Evolutionary conservation across 2,329 filamentous ascomycete genomes (phyloP).

Genomic region (Fusarium chlamydosporum): DNA sequence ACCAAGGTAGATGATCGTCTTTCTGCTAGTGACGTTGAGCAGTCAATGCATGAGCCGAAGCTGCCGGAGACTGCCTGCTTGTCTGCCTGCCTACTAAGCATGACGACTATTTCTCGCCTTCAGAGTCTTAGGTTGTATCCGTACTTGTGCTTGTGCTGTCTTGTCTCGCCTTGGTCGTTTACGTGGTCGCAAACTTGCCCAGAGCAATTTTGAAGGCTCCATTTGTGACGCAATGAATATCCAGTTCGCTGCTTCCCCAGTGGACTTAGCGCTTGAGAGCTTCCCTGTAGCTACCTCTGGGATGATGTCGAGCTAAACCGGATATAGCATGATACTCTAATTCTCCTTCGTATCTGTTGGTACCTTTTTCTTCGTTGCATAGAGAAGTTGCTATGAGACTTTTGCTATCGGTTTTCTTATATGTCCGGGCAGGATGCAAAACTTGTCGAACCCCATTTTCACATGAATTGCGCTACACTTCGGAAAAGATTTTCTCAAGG

Average conservation of each 20-base stretch:
- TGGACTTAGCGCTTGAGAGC: conserved; percentile 33
- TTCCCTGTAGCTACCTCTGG: conserved; percentile 39
- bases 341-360: conserved; percentile 11
- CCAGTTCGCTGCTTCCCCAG: conserved; percentile 30
- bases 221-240: conserved; percentile 45
- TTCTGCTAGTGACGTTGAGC: conserved; percentile 10
- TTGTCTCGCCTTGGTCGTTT: conserved; percentile 19
- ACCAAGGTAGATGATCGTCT: neutral
- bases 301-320: conserved; percentile 21
- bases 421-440: neutral
- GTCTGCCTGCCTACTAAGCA: conserved; percentile 2
- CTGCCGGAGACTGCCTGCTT: conserved; percentile 3
- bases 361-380: conserved; percentile 9
- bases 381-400: conserved; percentile 18
- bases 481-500: conserved; percentile 1
- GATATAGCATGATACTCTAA: conserved; percentile 13
- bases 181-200: conserved; percentile 26
- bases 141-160: neutral
- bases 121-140: neutral
- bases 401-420: neutral
- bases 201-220: conserved; percentile 30
- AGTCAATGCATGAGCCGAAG: conserved; percentile 25
- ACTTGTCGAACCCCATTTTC: conserved; percentile 1
- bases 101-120: conserved; percentile 29
- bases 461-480: neutral